Base-by-base conservation (phyloP, 2,329 filamentous ascomycete species). In the Pochonia chlamydosporia region DNA sequence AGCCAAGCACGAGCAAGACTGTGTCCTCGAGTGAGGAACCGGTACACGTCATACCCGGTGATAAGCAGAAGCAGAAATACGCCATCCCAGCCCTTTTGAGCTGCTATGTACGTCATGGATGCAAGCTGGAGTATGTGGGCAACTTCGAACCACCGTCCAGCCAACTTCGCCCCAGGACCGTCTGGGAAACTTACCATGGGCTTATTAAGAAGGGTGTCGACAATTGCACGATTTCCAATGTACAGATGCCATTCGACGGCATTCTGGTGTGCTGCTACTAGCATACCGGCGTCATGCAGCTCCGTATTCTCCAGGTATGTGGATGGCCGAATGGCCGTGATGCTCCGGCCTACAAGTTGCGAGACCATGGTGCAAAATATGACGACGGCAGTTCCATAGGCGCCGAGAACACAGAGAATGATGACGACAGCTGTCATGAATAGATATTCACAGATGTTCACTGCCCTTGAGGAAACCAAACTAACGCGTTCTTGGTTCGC, bases 181-280 rank as follows among this genome's bases (percentile, higher is more conserved):
- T 39, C 48, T 13, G 46, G 40, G 14, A 54, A n/a, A n/a, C 28
- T 40, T 16, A 60, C 39, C 59, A 61, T 59, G n/a, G 58, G 53
- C 44, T 61, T 61, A 44, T 61, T 61, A 16, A 60, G 49, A 3
- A 60, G 26, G 9, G 49, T 57, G 40, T 61, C 59, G 14, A 56
- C 52, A 5, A 59, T 49, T 14, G 46, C 56, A n/a, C 58, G 52
- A 36, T 60, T 57, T 10, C 59, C 58, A 28, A 56, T 54, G 40
- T 53, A 59, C 8, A 60, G 49, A 37, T 58, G 49, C 59, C 59
- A 62, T 18, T 54, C 56, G n/a, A 40, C 48, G 2, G 56, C 53
- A 42, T 61, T 61, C 28, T 59, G 43, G 21, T 60, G 57, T 1
- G 55, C 40, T 10, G 57, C 55, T 11, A 55, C 49, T 16, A 60